Conservation (phyloP, 768 basidiomycete species). For the Austroboletus festivus region DNA sequence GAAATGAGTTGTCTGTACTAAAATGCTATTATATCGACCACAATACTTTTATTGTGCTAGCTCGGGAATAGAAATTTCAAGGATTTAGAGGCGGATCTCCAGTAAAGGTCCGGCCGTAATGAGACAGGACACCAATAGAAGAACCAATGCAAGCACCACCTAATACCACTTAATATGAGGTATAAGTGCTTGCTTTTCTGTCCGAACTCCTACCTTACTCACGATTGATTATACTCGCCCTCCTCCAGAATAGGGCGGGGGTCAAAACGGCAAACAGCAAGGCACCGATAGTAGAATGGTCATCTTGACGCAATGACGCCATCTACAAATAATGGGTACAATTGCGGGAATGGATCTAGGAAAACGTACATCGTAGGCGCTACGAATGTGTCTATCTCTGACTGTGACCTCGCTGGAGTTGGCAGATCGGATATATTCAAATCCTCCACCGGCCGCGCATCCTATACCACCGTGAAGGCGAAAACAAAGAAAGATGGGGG, state of each 20-base stretch:
- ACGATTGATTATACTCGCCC: constrained; percentile 62
- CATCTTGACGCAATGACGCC: constrained; percentile 58
- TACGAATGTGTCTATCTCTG: constrained; percentile 46
- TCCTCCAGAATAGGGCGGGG: constrained; percentile 73
- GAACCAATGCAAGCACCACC: constrained; percentile 72
- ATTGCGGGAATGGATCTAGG: background rate
- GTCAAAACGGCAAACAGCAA: constrained; percentile 60
- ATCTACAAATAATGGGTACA: constrained; percentile 39
- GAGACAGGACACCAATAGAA: constrained; percentile 54
- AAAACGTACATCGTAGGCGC: constrained; percentile 54
- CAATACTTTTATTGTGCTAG: constrained; percentile 3
- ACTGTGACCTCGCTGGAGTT: constrained; percentile 50
- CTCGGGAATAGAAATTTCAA: constrained; percentile 30
- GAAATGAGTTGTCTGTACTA: background rate
- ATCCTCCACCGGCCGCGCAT: constrained; percentile 47
- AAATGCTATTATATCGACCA: no score
- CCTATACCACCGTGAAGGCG: constrained; percentile 16
- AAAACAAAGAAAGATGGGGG: background rate
- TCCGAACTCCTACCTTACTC: constrained; percentile 19
- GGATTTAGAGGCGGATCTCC: constrained; percentile 49
- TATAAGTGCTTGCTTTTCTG: background rate
- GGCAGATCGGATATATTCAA: constrained; percentile 60
- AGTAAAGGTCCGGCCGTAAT: constrained; percentile 50
- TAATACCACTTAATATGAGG: constrained; percentile 51
- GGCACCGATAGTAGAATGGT: constrained; percentile 73